phyloP scores from a whole-genome alignment of 2,329 filamentous ascomycete genomes.

The Fusarium phyllophilum region DNA sequence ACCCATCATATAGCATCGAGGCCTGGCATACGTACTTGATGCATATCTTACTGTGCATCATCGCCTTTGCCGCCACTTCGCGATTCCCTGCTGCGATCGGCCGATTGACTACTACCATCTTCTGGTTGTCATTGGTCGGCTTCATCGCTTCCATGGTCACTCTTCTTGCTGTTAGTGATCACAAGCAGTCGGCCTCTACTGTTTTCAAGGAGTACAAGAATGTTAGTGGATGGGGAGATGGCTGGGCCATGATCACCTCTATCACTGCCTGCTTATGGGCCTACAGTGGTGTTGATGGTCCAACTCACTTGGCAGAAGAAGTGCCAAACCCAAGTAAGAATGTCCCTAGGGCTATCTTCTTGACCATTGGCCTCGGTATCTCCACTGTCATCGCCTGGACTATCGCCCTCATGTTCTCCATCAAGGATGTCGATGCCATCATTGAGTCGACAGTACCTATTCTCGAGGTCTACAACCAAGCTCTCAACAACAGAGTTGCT shows the following conservation, averaged over 20 bases:
- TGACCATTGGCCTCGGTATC: conserved; percentile 38
- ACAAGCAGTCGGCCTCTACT: conserved; percentile 27
- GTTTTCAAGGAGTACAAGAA: conserved; percentile 40
- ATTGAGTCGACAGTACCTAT: conserved; percentile 39
- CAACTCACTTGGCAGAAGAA: conserved; percentile 40
- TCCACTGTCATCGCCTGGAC: conserved; percentile 38
- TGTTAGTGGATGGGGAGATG: conserved; percentile 41
- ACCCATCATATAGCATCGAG: conserved; percentile 30
- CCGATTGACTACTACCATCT: conserved; percentile 35
- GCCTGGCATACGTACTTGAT: conserved; percentile 42
- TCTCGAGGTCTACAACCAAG: conserved; percentile 40
- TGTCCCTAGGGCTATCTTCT: conserved; percentile 40
- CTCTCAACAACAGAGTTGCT: conserved; percentile 37
- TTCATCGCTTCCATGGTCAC: conserved; percentile 40
- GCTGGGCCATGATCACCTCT: conserved; percentile 39
- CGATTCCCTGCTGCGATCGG: conserved; percentile 39
- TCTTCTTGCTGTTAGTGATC: conserved; percentile 30
- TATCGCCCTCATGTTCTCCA: conserved; percentile 41
- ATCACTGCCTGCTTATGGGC: conserved; percentile 42
- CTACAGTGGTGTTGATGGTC: conserved; percentile 35
- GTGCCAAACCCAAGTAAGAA: conserved; percentile 41
- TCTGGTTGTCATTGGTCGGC: conserved; percentile 37
- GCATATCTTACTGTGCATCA: conserved; percentile 38
- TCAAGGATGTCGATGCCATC: conserved; percentile 39
- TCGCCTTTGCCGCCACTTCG: conserved; percentile 34